Conservation (phyloP, 805 yeast species). For the Saturnispora hagleri region DNA sequence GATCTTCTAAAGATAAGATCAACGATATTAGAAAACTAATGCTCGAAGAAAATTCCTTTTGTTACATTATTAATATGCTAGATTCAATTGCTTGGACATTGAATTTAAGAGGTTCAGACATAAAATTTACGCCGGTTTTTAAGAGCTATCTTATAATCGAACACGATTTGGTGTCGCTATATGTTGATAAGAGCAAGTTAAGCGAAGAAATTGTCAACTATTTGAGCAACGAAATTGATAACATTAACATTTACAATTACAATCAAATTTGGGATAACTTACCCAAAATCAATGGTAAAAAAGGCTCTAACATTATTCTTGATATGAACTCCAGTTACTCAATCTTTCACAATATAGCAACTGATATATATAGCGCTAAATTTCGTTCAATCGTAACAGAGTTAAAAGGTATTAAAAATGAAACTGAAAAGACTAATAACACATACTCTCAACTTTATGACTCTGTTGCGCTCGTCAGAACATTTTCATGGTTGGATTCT, state of each 20-base stretch:
- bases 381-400: slow-evolving; percentile 35
- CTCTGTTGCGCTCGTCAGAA: slow-evolving; percentile 65
- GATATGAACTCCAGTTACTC: slow-evolving; percentile 25
- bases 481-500: slow-evolving; percentile 75
- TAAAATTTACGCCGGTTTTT: slow-evolving; percentile 81
- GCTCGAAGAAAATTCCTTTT: slow-evolving; percentile 26
- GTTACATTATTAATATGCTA: slow-evolving; percentile 42
- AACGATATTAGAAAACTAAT: slow-evolving; percentile 22
- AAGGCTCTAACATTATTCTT: slow-evolving; percentile 13
- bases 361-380: slow-evolving; percentile 13
- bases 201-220: slow-evolving; percentile 21
- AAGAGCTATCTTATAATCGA: slow-evolving; percentile 53
- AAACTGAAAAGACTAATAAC: slow-evolving; percentile 62
- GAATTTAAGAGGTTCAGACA: slow-evolving; percentile 52
- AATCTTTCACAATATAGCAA: slow-evolving; percentile 19
- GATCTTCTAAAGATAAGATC: slow-evolving; percentile 30
- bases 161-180: slow-evolving; percentile 29
- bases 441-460: slow-evolving; percentile 74
- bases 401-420: slow-evolving; percentile 70
- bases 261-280: slow-evolving; percentile 51
- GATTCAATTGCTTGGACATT: slow-evolving; percentile 48
- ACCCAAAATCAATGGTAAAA: slow-evolving; percentile 17
- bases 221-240: slow-evolving; percentile 16
- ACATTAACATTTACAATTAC: slow-evolving; percentile 41
- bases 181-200: slow-evolving; percentile 34